phyloP scores from a whole-genome alignment of 2,329 filamentous ascomycete genomes.

The Neocucurbitaria cava region DNA sequence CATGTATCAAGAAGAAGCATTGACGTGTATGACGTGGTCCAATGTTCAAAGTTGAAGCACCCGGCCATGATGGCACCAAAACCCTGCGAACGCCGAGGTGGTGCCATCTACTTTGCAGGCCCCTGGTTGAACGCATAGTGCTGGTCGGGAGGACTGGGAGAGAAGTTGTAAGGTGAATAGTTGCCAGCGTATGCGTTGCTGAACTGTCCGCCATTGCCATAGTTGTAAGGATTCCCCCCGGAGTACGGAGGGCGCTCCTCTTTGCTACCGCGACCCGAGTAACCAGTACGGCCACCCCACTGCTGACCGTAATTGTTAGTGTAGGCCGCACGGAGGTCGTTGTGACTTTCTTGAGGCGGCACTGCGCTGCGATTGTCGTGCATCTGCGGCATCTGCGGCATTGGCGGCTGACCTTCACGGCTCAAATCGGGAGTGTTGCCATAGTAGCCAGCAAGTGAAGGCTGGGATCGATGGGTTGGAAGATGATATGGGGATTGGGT shows the following conservation, averaged over 20 bases:
- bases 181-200: conserved; percentile 23
- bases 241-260: conserved; percentile 29
- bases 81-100: neutral
- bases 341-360: conserved; percentile 20
- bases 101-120: conserved; percentile 14
- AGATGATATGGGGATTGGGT: conserved; percentile 4
- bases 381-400: conserved; percentile 17
- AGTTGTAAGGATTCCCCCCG: conserved; percentile 30
- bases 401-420: conserved; percentile 14
- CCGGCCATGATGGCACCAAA: neutral
- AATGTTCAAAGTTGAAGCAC: neutral
- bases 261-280: conserved; percentile 27
- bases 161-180: conserved; percentile 23
- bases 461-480: conserved; percentile 33
- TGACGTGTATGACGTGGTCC: neutral
- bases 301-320: conserved; percentile 20
- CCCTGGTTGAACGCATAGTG: conserved; percentile 24
- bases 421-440: conserved; percentile 16
- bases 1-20: neutral
- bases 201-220: conserved; percentile 19
- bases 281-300: conserved; percentile 20
- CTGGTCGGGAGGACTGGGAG: conserved; percentile 23
- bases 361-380: conserved; percentile 14
- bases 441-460: conserved; percentile 28
- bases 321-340: conserved; percentile 22